A percentile compares a stretch with the other conserved stretches of the same genome.
Conservation (phyloP, 306 rosid species). For the Trichosanthes truncata region DNA sequence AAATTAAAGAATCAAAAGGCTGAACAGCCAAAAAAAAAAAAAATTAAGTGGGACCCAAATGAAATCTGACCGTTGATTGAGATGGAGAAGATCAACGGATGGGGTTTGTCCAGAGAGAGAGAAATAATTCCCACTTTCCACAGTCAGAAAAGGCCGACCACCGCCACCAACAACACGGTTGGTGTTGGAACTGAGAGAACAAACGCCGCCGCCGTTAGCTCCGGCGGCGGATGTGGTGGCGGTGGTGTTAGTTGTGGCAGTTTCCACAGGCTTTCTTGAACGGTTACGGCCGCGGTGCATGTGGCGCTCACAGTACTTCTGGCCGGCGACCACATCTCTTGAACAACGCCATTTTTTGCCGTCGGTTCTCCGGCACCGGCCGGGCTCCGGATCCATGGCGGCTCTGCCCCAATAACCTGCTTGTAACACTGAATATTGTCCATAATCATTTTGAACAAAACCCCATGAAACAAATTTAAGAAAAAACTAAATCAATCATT, state of each 20-base stretch:
- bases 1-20: conserved; percentile 8
- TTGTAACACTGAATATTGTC: conserved; percentile 52
- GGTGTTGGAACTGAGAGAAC: conserved; percentile 17
- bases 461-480: neutral
- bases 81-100: conserved; percentile 46
- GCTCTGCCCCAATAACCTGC: conserved; percentile 87
- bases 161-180: conserved; percentile 19
- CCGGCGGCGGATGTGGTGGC: neutral
- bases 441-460: neutral
- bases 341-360: conserved; percentile 99
- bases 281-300: conserved; percentile 95
- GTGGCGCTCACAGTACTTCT: conserved; percentile 98
- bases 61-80: conserved; percentile 38
- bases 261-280: conserved; percentile 99
- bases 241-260: conserved; percentile 17
- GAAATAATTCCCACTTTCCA: conserved; percentile 20
- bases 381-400: conserved; percentile 97
- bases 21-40: neutral
- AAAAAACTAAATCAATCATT: neutral
- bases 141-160: conserved; percentile 25
- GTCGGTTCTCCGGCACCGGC: conserved; percentile 91
- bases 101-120: conserved; percentile 41
- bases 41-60: conserved; percentile 13
- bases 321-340: conserved; percentile 89
- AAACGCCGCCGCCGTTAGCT: conserved; percentile 17